Evolutionary conservation across 1,284 basidiomycete genomes (phyloP).

Genomic region (Trametes sp.): DNA sequence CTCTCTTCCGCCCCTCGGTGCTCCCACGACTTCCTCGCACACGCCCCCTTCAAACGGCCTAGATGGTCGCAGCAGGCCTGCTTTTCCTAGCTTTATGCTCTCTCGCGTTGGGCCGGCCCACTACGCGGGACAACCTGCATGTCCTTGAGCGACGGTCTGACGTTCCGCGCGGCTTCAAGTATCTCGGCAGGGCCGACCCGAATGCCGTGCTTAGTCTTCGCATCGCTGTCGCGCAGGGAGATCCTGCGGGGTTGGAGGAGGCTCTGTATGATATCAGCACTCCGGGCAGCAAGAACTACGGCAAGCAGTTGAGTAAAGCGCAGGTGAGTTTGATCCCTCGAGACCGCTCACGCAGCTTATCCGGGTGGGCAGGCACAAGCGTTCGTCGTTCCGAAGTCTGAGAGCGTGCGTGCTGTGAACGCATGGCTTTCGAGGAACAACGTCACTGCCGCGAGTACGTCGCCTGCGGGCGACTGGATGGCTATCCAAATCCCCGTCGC

Average conservation of each 20-base stretch:
- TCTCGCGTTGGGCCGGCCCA: constrained; percentile 26
- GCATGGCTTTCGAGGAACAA: constrained; percentile 46
- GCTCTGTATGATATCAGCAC: constrained; percentile 68
- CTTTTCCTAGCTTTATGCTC: constrained; percentile 25
- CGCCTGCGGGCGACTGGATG: constrained; percentile 39
- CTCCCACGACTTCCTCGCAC: neutral
- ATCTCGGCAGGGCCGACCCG: constrained; percentile 48
- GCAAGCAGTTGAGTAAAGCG: constrained; percentile 66
- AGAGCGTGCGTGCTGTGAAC: constrained; percentile 44
- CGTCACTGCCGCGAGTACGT: constrained; percentile 37
- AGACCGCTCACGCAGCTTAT: no score
- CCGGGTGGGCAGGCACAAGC: constrained; percentile 42
- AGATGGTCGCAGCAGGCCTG: constrained; percentile 31
- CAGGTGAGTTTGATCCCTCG: constrained; percentile 34
- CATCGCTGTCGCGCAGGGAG: constrained; percentile 69
- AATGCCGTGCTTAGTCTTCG: constrained; percentile 58
- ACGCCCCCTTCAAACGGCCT: neutral
- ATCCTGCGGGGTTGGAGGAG: constrained; percentile 61
- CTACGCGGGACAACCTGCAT: constrained; percentile 21
- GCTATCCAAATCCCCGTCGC: constrained; percentile 31
- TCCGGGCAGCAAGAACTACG: constrained; percentile 51
- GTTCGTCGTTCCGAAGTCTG: constrained; percentile 44
- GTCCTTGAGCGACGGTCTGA: constrained; percentile 37
- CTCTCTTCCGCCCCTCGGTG: neutral
- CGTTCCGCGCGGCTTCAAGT: constrained; percentile 38